A percentile compares a stretch with the other conserved stretches of the same genome.
These are phyloP conservation scores for Eragrostis tef DNA, from an alignment of 202 grass and related monocot genomes.

Conservation along the genomic window DNA sequence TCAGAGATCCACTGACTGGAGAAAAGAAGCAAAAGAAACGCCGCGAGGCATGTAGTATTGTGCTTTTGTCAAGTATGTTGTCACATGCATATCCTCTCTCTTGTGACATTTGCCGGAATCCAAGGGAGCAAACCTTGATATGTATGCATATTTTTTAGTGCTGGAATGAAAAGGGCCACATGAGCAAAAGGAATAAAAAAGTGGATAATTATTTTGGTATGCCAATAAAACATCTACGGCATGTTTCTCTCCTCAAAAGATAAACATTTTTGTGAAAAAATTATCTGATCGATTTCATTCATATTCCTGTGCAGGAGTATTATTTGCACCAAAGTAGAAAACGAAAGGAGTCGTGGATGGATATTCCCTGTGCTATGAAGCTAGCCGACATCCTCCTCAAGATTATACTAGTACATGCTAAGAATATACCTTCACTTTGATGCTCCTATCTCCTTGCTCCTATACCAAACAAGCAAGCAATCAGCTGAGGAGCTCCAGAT, in stretches of 20 bases:
- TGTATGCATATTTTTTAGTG: too few species aligned
- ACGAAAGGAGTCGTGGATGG: neutral
- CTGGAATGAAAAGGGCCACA: neutral
- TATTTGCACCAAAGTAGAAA: too few species aligned
- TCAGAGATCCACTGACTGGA: too few species aligned
- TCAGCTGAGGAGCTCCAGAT: constrained; percentile 36
- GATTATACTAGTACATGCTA: neutral
- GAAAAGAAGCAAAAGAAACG: neutral
- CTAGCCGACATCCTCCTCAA: neutral
- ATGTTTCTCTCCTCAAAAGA: too few species aligned
- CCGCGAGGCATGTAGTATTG: neutral
- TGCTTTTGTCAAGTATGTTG: neutral
- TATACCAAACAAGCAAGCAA: constrained; percentile 18
- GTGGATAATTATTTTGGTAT: too few species aligned
- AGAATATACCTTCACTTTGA: constrained; percentile 38
- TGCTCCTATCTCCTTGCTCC: neutral
- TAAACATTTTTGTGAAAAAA: too few species aligned
- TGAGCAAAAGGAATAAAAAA: neutral
- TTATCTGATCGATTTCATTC: too few species aligned
- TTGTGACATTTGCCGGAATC: constrained; percentile 35
- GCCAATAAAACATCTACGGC: too few species aligned
- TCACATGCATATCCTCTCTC: constrained; percentile 1
- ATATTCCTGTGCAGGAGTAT: too few species aligned
- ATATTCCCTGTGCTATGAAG: neutral
- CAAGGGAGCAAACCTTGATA: constrained; percentile 9